These are phyloP conservation scores for Pseudohalonectria lignicola DNA, from an alignment of 2,329 filamentous ascomycete species.

Conservation along the genomic window DNA sequence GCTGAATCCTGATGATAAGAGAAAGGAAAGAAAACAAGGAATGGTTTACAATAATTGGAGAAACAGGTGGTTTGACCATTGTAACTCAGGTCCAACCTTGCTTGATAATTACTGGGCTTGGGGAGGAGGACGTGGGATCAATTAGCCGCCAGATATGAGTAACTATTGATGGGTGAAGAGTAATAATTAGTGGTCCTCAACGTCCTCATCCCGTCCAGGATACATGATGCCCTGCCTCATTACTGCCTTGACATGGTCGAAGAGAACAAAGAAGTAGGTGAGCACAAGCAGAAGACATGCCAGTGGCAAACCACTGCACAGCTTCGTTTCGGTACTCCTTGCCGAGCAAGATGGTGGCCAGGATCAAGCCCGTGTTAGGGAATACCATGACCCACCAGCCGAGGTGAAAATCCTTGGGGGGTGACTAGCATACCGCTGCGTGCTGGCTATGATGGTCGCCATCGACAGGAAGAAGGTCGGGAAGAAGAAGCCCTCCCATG, in stretches of 20 bases:
- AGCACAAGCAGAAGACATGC: slow-evolving; percentile 44
- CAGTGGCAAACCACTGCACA: slow-evolving; percentile 41
- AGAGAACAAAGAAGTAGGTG: slow-evolving; percentile 42
- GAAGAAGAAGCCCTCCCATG: slow-evolving; percentile 47
- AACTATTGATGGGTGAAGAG: not conserved
- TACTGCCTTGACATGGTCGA: slow-evolving; percentile 37
- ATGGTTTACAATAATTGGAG: too few relatives aligned
- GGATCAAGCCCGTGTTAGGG: slow-evolving; percentile 51
- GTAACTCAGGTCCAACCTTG: too few relatives aligned
- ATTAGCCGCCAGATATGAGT: too few relatives aligned
- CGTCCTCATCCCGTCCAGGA: slow-evolving; percentile 49
- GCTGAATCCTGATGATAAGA: too few relatives aligned
- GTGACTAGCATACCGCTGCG: slow-evolving; percentile 29
- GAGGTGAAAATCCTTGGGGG: slow-evolving; percentile 24
- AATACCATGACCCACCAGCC: slow-evolving; percentile 58
- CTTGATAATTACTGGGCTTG: too few relatives aligned
- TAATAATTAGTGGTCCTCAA: slow-evolving; percentile 1
- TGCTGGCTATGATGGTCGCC: slow-evolving; percentile 46
- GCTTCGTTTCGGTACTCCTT: slow-evolving; percentile 37
- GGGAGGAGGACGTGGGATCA: too few relatives aligned
- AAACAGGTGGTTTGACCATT: too few relatives aligned
- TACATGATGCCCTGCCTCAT: slow-evolving; percentile 40
- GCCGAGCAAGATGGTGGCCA: slow-evolving; percentile 47
- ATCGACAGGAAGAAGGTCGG: slow-evolving; percentile 51
- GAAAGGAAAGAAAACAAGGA: too few relatives aligned